These are phyloP conservation scores for Kurtzmaniella quercitrusa DNA, from an alignment of 1,139 yeast genomes.

Conservation along the genomic window DNA sequence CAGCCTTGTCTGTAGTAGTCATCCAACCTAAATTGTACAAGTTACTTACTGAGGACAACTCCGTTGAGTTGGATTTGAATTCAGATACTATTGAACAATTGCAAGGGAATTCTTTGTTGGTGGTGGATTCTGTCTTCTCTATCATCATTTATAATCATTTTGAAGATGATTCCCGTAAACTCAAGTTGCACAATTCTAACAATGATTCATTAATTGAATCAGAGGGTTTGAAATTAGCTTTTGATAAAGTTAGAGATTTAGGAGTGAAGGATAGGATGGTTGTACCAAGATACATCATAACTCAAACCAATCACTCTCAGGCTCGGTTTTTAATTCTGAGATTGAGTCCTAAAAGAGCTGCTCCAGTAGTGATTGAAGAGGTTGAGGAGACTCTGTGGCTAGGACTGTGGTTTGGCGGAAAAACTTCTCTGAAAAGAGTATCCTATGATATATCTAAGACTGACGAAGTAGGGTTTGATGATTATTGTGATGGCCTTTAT, in stretches of 20 bases:
- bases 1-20: conserved; percentile 16
- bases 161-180: conserved; percentile 11
- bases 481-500: conserved; percentile 5
- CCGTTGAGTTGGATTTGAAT: conserved; percentile 16
- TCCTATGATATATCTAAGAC: conserved; percentile 3
- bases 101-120: conserved; percentile 15
- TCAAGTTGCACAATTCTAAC: conserved; percentile 30
- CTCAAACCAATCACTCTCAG: conserved; percentile 34
- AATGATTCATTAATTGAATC: conserved; percentile 20
- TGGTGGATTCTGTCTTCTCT: conserved; percentile 30
- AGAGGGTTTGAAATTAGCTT: conserved; percentile 10
- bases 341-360: conserved; percentile 17
- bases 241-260: conserved; percentile 12
- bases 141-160: conserved; percentile 21
- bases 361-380: neutral
- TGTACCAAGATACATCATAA: conserved; percentile 21
- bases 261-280: conserved; percentile 5
- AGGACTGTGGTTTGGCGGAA: neutral
- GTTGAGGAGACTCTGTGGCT: neutral
- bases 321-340: conserved; percentile 27
- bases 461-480: conserved; percentile 7
- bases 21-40: conserved; percentile 27
- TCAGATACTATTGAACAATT: conserved; percentile 12
- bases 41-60: conserved; percentile 7
- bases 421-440: neutral